Conservation (phyloP, 2,329 filamentous ascomycete genomes). For the Colletotrichum lupini region DNA sequence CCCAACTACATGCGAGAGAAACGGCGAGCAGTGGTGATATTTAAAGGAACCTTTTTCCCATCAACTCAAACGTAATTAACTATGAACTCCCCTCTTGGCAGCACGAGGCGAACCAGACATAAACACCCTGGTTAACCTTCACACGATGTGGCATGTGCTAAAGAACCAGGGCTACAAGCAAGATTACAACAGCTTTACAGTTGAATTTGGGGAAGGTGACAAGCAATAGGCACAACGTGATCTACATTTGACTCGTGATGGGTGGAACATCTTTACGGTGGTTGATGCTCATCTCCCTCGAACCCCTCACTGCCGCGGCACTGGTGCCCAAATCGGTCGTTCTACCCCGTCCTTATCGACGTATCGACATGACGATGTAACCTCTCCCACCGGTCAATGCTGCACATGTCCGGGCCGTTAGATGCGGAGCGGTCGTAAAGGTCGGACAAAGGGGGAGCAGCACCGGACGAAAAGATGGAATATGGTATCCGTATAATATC, state of each 20-base stretch:
- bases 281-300: neutral
- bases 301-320: neutral
- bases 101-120: neutral
- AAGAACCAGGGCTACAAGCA: neutral
- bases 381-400: neutral
- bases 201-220: slow-evolving; percentile 26
- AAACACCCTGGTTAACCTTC: neutral
- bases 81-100: neutral
- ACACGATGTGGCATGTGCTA: neutral
- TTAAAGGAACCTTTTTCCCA: neutral
- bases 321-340: neutral
- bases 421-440: slow-evolving; percentile 3
- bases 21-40: neutral
- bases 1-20: neutral
- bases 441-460: neutral
- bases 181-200: neutral
- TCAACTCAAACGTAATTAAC: neutral
- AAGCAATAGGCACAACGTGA: neutral
- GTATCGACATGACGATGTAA: slow-evolving; percentile 6
- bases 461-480: too few relatives aligned
- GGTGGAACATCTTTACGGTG: neutral
- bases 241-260: slow-evolving; percentile 1
- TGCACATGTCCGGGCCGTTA: neutral
- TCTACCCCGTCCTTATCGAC: neutral
- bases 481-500: too few relatives aligned